A percentile compares a stretch with the other conserved stretches of the same genome.
These are phyloP conservation scores for Lepidium sativum DNA, from an alignment of 345 rosid species.

Conservation along the genomic window DNA sequence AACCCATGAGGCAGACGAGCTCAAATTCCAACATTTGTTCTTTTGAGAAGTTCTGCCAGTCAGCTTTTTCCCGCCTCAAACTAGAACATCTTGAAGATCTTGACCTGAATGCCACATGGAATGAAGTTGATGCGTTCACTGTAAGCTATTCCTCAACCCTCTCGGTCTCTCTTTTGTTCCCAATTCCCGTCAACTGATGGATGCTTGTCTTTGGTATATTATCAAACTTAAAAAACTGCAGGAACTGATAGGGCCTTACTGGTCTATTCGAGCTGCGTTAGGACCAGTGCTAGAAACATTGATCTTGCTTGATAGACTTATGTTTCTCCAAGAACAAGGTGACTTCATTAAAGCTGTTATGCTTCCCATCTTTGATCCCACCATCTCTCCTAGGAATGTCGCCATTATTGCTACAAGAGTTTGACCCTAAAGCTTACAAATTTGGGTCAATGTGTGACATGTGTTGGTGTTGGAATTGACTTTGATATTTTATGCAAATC, in stretches of 20 bases:
- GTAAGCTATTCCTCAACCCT: conserved; percentile 36
- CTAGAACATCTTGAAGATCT: conserved; percentile 44
- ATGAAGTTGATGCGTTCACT: conserved; percentile 46
- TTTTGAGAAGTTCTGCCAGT: conserved; percentile 50
- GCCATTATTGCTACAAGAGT: conserved; percentile 70
- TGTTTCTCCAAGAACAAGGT: conserved; percentile 84
- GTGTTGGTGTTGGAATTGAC: neutral
- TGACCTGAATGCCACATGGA: conserved; percentile 50
- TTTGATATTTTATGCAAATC: neutral
- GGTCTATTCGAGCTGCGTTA: conserved; percentile 89
- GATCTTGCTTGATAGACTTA: conserved; percentile 74
- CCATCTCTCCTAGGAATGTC: conserved; percentile 76
- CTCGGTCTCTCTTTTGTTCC: neutral
- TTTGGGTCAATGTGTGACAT: neutral
- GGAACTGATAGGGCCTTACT: conserved; percentile 78
- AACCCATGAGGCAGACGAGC: conserved; percentile 13
- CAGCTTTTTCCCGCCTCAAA: conserved; percentile 67
- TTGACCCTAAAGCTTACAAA: conserved; percentile 1
- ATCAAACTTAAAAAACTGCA: conserved; percentile 20
- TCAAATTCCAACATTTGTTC: conserved; percentile 33
- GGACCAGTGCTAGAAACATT: conserved; percentile 82
- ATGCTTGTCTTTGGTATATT: neutral
- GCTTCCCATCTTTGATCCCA: conserved; percentile 81
- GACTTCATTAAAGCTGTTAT: conserved; percentile 43
- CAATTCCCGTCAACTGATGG: neutral